Evolutionary conservation across 768 basidiomycete genomes (phyloP), one percentile per base, ranked within the genome.

Genomic region (Panus rudis): DNA sequence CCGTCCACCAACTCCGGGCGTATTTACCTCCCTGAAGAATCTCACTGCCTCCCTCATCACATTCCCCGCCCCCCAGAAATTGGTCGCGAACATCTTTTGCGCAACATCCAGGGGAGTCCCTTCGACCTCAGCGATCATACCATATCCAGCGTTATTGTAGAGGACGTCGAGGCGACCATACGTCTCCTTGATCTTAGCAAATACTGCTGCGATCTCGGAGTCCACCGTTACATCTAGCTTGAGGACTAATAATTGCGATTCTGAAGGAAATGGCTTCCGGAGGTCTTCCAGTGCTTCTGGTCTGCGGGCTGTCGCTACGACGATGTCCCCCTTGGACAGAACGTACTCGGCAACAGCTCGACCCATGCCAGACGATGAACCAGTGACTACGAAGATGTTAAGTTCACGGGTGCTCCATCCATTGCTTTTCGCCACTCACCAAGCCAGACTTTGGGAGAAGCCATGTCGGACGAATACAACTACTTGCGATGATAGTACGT

Each of bases 1-100:
- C 13, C 56, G 59, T 2, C 68, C 68, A 0, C 65, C 64, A 4
- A 52, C 43, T 5, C 16, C 45, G 8, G 66, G 60, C 7, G 57
- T 49, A 41, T 69, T 69, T 1, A 58, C 53, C 14, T 69, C 68
- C 16, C 68, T 57, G 50, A 69, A 65, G 42, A 59, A 55, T 28
- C 43, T 41, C 26, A 70, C 48, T 0, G 65, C 64, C 31, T 59
- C 65, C 22, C 46, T 49, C 23, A 48, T 63, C 23, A 67, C 66
- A 26, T 49, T 48, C 0, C 46, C 44, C 3, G 60, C 53, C 4
- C 60, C 58, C 54, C 52, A 61, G 49, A 58, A 56, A 47, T 56
- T 54, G 13, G 53, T 49, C 11, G 58, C 59, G 35, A 61, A 35
- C 33, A 35, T 14, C 16, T 7, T 35, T 14, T 17, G 33, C 6